Base-by-base conservation (phyloP, 2,329 filamentous ascomycete species). In the Sporothrix pallida region DNA sequence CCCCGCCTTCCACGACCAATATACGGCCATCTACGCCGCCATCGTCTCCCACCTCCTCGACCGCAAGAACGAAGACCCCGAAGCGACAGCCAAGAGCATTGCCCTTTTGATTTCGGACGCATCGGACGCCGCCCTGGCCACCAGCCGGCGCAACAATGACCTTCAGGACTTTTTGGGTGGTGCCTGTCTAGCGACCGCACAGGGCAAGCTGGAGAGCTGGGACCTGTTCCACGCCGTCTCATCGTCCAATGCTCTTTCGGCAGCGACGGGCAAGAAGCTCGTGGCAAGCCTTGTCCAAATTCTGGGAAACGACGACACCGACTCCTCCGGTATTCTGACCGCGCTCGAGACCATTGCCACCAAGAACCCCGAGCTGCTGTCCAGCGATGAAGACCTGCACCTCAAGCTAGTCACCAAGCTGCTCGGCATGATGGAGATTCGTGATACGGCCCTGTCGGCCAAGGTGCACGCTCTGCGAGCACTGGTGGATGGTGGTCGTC, bases 381-480 rank as follows among this genome's bases (percentile, higher is more conserved):
- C 83, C 0, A 78, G 83, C 48, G 82, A 86, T 23, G 83, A 86
- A 7, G 80, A 82, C 1, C 78, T 84, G 2, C 85, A 88, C 58
- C 83, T 88, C 26, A 80, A 81, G 2, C 78, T 91, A 0, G 84
- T 90, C 46, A 84, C 86, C 0, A 85, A 84, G 20, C 79, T 91
- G 0, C 79, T 91, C 0, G 82, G 85, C 15, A 78, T 90, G 7
- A 87, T 85, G 3, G 89, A 91, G 76, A 80, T 86, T 0, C 79
- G 82, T 2, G 83, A 86, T 70, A 69, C 78, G 0, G 71, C 76
- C 0, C 73, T 84, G 3, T 83, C 85, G 1, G 78, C 83, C 1
- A 85, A 84, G 71, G 83, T 85, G 1, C 78, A 79, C 1, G 78
- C 79, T 0, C 78, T 90, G 26, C 85, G 83, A 13, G 79, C 82